A percentile compares a stretch with the other conserved stretches of the same genome.
phyloP scores from a whole-genome alignment of 495 filamentous ascomycete species.

The Daldinia bambusicola region DNA sequence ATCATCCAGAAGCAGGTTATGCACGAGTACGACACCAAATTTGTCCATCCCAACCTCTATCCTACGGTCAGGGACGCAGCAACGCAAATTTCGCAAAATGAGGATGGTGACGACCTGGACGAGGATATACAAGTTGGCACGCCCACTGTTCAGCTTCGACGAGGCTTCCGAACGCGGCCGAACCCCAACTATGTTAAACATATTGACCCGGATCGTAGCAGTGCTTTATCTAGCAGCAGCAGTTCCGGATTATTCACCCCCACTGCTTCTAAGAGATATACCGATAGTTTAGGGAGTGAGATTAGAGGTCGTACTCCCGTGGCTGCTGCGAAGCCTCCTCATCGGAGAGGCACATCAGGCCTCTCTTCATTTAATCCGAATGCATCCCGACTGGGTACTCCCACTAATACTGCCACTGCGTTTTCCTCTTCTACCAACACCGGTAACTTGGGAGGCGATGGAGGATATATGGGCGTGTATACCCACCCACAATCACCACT shows the following conservation, averaged over 20 bases:
- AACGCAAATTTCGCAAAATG: constrained; percentile 70
- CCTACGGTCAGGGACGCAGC: constrained; percentile 84
- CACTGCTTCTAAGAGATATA: constrained; percentile 35
- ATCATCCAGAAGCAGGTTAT: constrained; percentile 91
- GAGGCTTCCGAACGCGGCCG: constrained; percentile 84
- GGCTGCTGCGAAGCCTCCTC: constrained; percentile 19
- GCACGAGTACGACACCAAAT: constrained; percentile 96
- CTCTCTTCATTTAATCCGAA: constrained; percentile 40
- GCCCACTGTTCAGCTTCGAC: constrained; percentile 79
- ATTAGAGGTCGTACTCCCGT: constrained; percentile 32
- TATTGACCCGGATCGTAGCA: constrained; percentile 72
- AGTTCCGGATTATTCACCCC: constrained; percentile 51
- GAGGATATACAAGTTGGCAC: constrained; percentile 76
- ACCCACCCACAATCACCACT: constrained; percentile 84
- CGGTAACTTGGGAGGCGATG: constrained; percentile 48
- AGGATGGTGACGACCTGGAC: constrained; percentile 55
- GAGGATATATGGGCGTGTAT: constrained; percentile 83
- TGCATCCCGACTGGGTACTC: constrained; percentile 30
- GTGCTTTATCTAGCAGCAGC: constrained; percentile 25
- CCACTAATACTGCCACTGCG: constrained; percentile 32
- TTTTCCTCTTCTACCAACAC: constrained; percentile 28
- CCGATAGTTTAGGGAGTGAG: constrained; percentile 32
- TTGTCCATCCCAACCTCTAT: constrained; percentile 88
- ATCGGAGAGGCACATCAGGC: constrained; percentile 37
- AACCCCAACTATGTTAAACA: constrained; percentile 88